These are phyloP conservation scores for Cucurbita argyrosperma DNA, from an alignment of 306 rosid genomes.

Conservation along the genomic window DNA sequence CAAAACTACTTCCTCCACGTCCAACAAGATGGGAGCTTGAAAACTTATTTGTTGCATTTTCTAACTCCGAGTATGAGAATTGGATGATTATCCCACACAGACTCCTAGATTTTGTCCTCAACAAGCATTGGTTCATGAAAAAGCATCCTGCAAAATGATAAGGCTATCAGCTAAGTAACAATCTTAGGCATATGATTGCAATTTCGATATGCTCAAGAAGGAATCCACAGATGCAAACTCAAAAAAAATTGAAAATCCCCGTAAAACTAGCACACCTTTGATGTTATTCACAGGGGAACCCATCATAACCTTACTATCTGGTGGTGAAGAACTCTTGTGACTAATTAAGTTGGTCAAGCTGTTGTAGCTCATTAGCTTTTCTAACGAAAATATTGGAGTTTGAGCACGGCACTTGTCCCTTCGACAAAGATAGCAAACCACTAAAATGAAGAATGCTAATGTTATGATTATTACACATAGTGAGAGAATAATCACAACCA, in stretches of 20 bases:
- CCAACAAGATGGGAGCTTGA: constrained; percentile 71
- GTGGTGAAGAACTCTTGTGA: constrained; percentile 29
- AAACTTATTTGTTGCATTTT: constrained; percentile 64
- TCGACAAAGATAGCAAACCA: constrained; percentile 37
- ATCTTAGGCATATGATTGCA: not conserved
- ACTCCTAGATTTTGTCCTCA: constrained; percentile 36
- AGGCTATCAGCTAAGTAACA: not conserved
- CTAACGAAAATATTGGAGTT: constrained; percentile 38
- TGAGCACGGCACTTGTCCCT: constrained; percentile 32
- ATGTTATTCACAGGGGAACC: constrained; percentile 34
- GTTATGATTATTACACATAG: constrained; percentile 47
- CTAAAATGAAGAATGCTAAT: constrained; percentile 43
- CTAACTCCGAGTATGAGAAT: constrained; percentile 66
- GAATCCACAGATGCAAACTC: not conserved
- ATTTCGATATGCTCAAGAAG: not conserved
- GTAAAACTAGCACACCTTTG: constrained; percentile 23
- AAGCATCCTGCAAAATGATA: constrained; percentile 45
- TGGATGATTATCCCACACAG: constrained; percentile 53
- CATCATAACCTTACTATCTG: constrained; percentile 28
- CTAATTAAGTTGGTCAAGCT: constrained; percentile 54
- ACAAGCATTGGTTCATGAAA: constrained; percentile 40
- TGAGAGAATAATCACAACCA: constrained; percentile 36
- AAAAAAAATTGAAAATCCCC: not conserved
- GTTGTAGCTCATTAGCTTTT: constrained; percentile 49
- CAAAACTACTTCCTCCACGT: constrained; percentile 85